Conservation (phyloP, 75 land plant species). For the Pseudotsuga menziesii region DNA sequence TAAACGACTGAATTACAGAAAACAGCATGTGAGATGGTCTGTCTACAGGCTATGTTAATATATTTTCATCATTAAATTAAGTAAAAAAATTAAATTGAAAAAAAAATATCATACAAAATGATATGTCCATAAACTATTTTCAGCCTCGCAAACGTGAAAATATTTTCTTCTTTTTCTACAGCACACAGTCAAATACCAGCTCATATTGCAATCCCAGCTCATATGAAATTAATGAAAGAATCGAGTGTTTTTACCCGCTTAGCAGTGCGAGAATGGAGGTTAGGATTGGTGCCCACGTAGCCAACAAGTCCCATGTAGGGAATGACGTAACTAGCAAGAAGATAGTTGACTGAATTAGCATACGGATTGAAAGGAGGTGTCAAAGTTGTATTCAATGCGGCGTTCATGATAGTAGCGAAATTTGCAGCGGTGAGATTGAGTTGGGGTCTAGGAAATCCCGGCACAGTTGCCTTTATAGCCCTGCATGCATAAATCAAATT, state of each 20-base stretch:
- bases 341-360: slow-evolving; percentile 27
- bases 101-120: too few species aligned
- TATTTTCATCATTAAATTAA: too few species aligned
- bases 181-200: too few species aligned
- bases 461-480: slow-evolving; percentile 19
- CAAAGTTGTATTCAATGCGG: slow-evolving; percentile 23
- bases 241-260: slow-evolving; percentile 20
- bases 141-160: too few species aligned
- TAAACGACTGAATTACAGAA: too few species aligned
- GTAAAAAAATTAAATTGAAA: too few species aligned
- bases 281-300: slow-evolving; percentile 24
- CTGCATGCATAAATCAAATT: slow-evolving; percentile 16
- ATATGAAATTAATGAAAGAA: too few species aligned
- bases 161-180: too few species aligned
- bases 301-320: slow-evolving; percentile 45
- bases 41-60: too few species aligned
- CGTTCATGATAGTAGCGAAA: slow-evolving; percentile 20
- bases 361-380: slow-evolving; percentile 48
- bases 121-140: too few species aligned
- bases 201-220: too few species aligned
- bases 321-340: slow-evolving; percentile 30
- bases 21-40: too few species aligned
- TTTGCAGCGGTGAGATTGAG: slow-evolving; percentile 21
- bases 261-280: slow-evolving; percentile 1
- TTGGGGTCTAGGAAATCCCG: slow-evolving; percentile 33